Evolutionary conservation across 371 early-diverging fungal species (phyloP), one percentile per base, ranked within the genome.

Genomic region (Mortierella sp.): DNA sequence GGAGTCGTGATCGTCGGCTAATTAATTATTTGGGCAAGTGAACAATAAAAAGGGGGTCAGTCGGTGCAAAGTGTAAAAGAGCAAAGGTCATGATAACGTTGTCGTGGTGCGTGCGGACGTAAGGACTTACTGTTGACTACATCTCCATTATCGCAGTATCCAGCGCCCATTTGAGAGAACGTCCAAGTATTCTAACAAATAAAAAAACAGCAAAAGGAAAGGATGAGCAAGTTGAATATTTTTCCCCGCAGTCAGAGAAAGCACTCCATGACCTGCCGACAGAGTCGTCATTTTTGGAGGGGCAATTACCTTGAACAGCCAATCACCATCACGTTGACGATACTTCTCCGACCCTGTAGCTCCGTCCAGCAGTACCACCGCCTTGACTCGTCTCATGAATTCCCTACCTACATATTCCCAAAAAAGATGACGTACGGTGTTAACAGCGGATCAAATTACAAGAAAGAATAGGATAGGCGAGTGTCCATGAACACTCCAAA

Each of bases 1-100:
- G 4, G 70, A 69, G 69, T 83, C 83, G 28, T 83, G 83, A 26
- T 83, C 83, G 19, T 44, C 11, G 1, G 83, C 83, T 79, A 73
- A 21, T 5, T 34, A 64, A 57, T 54, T 24, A n/a, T 3, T 24
- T 54, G 3, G n/a, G 5, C 21, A 54, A 54, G 54, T n/a, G 43
- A 54, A n/a, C 11, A 28, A 57, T 26, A 28, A 3, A 9, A 26
- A 13, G 11, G 28, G n/a, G 57, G 50, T 2, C 16, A 50, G 14
- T 11, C 3, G 16, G 50, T 50, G 16, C 16, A 16, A 16, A 50
- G 16, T 14, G 50, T 13, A 16, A 16, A 50, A 14, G 50, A 16
- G 50, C n/a, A 14, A 9, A 50, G 9, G 50, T 13, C 11, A 50
- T 1, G 50, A 50, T 11, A 16, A 50, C 16, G 50, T 16, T 54